These are phyloP conservation scores for Huntiella moniliformis DNA, from an alignment of 2,329 filamentous ascomycete genomes.

Conservation along the genomic window DNA sequence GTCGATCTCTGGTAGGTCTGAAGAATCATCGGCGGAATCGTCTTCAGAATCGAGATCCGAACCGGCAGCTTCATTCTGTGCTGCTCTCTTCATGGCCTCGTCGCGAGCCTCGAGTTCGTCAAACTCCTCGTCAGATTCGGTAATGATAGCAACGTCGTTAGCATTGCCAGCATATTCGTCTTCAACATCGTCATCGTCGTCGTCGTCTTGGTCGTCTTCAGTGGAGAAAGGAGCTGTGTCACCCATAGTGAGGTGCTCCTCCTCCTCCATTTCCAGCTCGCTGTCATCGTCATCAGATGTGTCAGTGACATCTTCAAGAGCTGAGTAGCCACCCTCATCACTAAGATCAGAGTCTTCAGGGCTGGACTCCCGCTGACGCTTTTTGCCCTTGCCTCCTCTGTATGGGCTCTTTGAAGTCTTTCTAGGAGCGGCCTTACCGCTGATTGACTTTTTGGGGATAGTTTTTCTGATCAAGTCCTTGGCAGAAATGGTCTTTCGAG, in stretches of 20 bases:
- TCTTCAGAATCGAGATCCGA: slow-evolving; percentile 16
- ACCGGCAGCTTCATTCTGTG: not conserved
- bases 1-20: slow-evolving; percentile 14
- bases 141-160: slow-evolving; percentile 5
- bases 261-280: slow-evolving; percentile 60
- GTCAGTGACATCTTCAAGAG: slow-evolving; percentile 62
- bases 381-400: slow-evolving; percentile 3
- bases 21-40: slow-evolving; percentile 19
- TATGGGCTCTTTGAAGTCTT: slow-evolving; percentile 6
- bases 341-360: slow-evolving; percentile 40
- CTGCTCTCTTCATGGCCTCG: not conserved
- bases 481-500: slow-evolving; percentile 1
- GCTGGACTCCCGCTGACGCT: slow-evolving; percentile 20
- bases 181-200: slow-evolving; percentile 21
- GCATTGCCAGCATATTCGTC: slow-evolving; percentile 16
- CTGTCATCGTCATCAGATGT: slow-evolving; percentile 62
- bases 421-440: not conserved
- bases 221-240: slow-evolving; percentile 23
- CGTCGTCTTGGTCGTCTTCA: slow-evolving; percentile 22
- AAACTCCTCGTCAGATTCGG: slow-evolving; percentile 2
- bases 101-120: slow-evolving; percentile 1
- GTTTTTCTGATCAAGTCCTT: slow-evolving; percentile 1
- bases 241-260: slow-evolving; percentile 47
- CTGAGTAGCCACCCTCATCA: slow-evolving; percentile 54
- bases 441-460: not conserved